Evolutionary conservation across 306 rosid genomes (phyloP).

Genomic region (Erythrophleum fordii): DNA sequence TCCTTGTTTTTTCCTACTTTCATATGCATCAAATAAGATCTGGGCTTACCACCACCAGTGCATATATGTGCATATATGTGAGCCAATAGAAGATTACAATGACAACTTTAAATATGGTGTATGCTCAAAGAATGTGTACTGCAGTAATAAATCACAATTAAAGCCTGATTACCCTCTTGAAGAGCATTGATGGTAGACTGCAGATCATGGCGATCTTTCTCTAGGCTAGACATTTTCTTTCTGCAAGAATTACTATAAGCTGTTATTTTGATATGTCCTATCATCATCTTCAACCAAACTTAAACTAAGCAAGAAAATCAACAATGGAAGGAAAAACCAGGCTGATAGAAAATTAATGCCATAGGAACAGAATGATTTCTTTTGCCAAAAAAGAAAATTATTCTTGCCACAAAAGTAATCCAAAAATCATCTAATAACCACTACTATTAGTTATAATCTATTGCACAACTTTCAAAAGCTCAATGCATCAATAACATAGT

Average conservation of each 20-base stretch:
- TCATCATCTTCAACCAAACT: conserved; percentile 26
- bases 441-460: background rate
- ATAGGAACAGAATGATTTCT: background rate
- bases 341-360: conserved; percentile 20
- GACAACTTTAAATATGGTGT: conserved; percentile 10
- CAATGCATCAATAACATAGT: background rate
- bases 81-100: conserved; percentile 22
- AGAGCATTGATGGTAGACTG: conserved; percentile 86
- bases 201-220: conserved; percentile 86
- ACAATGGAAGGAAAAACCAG: conserved; percentile 21
- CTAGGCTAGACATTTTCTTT: conserved; percentile 81
- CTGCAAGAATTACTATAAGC: conserved; percentile 55
- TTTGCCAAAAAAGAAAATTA: background rate
- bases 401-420: background rate
- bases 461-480: background rate
- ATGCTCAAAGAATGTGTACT: conserved; percentile 2
- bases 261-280: conserved; percentile 31
- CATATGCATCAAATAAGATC: conserved; percentile 19
- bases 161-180: conserved; percentile 76
- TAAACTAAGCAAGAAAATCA: conserved; percentile 14
- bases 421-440: background rate
- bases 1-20: conserved; percentile 16
- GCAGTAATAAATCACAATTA: conserved; percentile 30
- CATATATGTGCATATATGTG: conserved; percentile 7
- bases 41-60: conserved; percentile 9